Evolutionary conservation across 2,329 filamentous ascomycete species (phyloP), one percentile per base, ranked within the genome.

Genomic region (Sarocladium kiliense): DNA sequence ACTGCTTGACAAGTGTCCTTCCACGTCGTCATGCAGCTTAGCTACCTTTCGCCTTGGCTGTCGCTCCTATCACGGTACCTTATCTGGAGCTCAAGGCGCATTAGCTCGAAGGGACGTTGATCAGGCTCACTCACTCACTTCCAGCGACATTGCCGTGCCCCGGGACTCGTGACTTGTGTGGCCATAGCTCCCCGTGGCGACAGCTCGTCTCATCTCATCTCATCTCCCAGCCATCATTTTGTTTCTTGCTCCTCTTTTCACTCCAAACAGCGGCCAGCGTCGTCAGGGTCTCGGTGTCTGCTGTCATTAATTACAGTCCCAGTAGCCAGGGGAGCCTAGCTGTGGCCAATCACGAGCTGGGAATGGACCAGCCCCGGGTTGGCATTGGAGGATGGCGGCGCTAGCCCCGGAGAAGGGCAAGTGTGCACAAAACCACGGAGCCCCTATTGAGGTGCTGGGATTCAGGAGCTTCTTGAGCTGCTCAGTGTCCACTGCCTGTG

Each of bases 141-240:
- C n/a, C 7, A 18, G 25, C 12, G 44, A n/a, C 25, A 3, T 30
- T n/a, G 44, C 21, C 44, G n/a, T 27, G 23, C 21, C 16, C 21
- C 25, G 18, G 16, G 25, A 47, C 23, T 47, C 25, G 44, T 47
- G 25, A 47, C 18, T 30, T n/a, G 44, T n/a, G 44, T 36, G 47
- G 47, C 16, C 26, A 36, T 36, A 51, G 47, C 27, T 34, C 21
- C 18, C 14, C 14, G 27, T 36, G 47, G 27, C 18, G n/a, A 32
- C 27, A 36, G 18, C 11, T 32, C 47, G 21, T 49, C 44, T 32
- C 26, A 49, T 30, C 44, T 25, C 41, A 36, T 51, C 47, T 51
- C 47, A 51, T 51, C 47, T 51, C 47, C 47, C 47, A 51, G 27
- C 27, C 27, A 51, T 51, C 47, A 36, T 36, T 23, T 32, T 32